phyloP scores from a whole-genome alignment of 768 basidiomycete genomes.

The Mycena vulgaris region DNA sequence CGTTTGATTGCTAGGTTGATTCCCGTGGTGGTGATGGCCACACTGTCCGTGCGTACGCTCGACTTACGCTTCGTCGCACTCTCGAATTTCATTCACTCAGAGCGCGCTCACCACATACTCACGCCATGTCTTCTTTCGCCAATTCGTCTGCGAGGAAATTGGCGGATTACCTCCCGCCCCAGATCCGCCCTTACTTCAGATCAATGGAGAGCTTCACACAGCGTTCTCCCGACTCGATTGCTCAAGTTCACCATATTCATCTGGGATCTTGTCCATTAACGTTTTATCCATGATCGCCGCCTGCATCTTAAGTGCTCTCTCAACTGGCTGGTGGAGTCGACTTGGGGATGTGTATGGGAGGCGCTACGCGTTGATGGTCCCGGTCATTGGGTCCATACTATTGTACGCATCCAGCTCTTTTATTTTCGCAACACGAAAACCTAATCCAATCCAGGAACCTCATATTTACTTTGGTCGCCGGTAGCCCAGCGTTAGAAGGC shows the following conservation, averaged over 20 bases:
- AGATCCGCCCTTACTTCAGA: conserved; percentile 28
- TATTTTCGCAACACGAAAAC: not conserved
- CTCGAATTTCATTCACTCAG: not conserved
- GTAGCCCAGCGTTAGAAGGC: conserved; percentile 18
- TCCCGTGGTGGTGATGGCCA: conserved; percentile 25
- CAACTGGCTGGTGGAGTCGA: conserved; percentile 36
- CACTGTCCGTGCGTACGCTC: conserved; percentile 15
- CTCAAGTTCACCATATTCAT: conserved; percentile 6
- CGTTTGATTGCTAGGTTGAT: conserved; percentile 22
- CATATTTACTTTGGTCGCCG: conserved; percentile 18
- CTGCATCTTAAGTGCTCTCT: conserved; percentile 11
- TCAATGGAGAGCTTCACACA: not conserved
- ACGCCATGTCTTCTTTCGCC: conserved; percentile 29
- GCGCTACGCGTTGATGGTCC: conserved; percentile 30
- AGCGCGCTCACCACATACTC: conserved; percentile 19
- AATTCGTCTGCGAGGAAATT: conserved; percentile 34
- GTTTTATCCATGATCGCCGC: conserved; percentile 28
- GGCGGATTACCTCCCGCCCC: conserved; percentile 19
- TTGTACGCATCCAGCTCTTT: conserved; percentile 15
- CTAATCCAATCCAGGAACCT: conserved; percentile 23
- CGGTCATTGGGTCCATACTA: conserved; percentile 32
- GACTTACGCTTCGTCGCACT: not conserved
- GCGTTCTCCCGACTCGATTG: conserved; percentile 24
- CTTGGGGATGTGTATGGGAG: conserved; percentile 33
- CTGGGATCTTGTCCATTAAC: conserved; percentile 22